Evolutionary conservation across 2,329 filamentous ascomycete genomes (phyloP).

Genomic region (Cercospora citrullina): DNA sequence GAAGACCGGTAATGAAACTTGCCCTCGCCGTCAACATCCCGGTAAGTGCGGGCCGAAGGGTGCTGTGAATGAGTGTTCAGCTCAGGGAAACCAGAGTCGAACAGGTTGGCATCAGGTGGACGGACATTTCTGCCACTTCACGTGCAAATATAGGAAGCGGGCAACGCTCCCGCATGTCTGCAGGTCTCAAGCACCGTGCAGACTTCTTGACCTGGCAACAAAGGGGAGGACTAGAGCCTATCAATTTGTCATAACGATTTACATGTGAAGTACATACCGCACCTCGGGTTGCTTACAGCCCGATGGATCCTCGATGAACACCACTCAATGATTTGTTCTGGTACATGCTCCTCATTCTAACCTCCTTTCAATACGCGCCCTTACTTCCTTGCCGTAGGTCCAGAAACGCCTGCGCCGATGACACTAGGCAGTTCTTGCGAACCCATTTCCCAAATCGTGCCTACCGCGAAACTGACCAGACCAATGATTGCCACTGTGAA

Average conservation of each 20-base stretch:
- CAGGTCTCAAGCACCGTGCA: no score
- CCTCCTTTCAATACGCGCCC: neutral
- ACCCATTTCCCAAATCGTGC: conserved; percentile 79
- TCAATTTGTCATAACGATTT: neutral
- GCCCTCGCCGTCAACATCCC: no score
- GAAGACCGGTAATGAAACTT: no score
- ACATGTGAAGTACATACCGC: conserved; percentile 10
- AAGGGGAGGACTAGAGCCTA: no score
- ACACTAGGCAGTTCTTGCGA: conserved; percentile 87
- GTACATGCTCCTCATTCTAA: conserved; percentile 6
- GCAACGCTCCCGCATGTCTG: no score
- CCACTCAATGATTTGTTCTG: conserved; percentile 8
- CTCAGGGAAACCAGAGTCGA: neutral
- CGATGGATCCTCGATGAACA: neutral
- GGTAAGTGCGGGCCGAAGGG: no score
- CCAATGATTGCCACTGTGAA: conserved; percentile 71
- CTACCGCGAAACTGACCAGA: conserved; percentile 69
- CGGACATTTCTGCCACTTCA: no score
- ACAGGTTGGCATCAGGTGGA: no score
- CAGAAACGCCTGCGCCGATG: conserved; percentile 89
- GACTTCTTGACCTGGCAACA: no score
- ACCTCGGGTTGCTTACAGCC: neutral
- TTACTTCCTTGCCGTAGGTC: conserved; percentile 58
- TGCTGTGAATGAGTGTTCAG: neutral
- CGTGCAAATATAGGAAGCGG: no score